Evolutionary conservation across 176 grass and related monocot genomes (phyloP), one percentile per base, ranked within the genome.

Genomic region (Thalia dealbata): DNA sequence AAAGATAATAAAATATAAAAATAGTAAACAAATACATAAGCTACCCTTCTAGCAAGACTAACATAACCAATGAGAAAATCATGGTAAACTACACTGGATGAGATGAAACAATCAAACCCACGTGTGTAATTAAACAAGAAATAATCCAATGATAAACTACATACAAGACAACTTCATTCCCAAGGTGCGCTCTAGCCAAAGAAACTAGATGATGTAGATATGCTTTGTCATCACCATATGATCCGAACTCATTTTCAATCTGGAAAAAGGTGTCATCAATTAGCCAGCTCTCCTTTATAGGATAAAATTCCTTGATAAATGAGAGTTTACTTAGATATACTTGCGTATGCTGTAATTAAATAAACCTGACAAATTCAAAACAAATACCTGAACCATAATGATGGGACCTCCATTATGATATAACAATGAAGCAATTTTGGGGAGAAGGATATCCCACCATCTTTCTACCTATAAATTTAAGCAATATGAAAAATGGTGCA

Each of bases 201-300:
- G 83, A 64, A 64, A 83, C 85, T 62, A 96, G 84, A 87, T 80
- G 50, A 76, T 82, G 84, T 73, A 96, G 89, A 75, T 96, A 96
- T 50, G 75, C 81, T 73, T 92, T 96, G 76, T 96, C 93, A 69
- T 91, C 71, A 65, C 93, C 89, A 69, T 89, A 96, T 23, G 93
- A 96, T 75, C 93, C 89, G 86, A 88, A 96, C 85, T 96, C 93
- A 78, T 96, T 96, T 85, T 96, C 93, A 80, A 96, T 80, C 93
- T 96, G 78, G 38, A 23, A 90, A 70, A 67, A 12, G 50, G 14
- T 22, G 30, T 44, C 16, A 30, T 32, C 32, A 68, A 43, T 12
- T 21, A 68, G 38, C 65, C 65, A 43, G 65, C 38, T 43, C 14
- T 68, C 14, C 14, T 2, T 45, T 11, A 44, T 21, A 43, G 65